Base-by-base conservation (phyloP, 1,284 basidiomycete species). In the Pseudozyma hubeiensis region DNA sequence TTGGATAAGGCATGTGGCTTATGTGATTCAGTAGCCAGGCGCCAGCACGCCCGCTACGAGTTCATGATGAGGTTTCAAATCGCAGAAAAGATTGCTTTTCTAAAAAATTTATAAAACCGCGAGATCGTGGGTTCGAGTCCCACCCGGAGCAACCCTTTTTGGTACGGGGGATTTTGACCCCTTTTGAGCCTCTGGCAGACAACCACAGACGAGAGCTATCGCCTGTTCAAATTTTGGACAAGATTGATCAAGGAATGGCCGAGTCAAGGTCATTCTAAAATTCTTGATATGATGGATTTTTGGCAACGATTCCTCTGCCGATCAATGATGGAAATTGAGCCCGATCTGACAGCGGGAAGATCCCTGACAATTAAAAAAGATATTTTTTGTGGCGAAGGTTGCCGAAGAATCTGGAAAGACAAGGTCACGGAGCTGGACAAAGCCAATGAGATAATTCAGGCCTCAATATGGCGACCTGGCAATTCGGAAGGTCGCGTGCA, bases 1-100 rank as follows among this genome's bases (percentile, higher is more conserved):
- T 72, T 72, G 69, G 69, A 72, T 72, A 72, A 72, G 69, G 69
- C 69, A 72, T 72, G 69, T 66, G 69, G 69, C 69, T 72, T 72
- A 72, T 72, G 69, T n/a, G 11, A 14, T 16, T 41, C 40, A 41
- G 40, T 39, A 33, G 35, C 53, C 31, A 52, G 40, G 24, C 24
- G 24, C 31, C 9, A 35, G 48, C 39, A 10, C 35, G 35, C 8
- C 9, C 8, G 8, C 35, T 37, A 10, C 35, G 63, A 63, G 63
- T 54, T 61, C 68, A 65, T 71, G 53, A 35, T 46, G 51, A 14
- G 16, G 39, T 10, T 53, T 54, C 52, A 48, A 45, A n/a, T 64
- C 59, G 64, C 65, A 67, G 65, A 50, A 67, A 57, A 51, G 43
- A 7, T 17, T 19, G 45, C 51, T 49, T 52, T 48, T 65, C 35